Evolutionary conservation across 495 filamentous ascomycete species (phyloP).

Genomic region (Penicillium atrosanguineum): DNA sequence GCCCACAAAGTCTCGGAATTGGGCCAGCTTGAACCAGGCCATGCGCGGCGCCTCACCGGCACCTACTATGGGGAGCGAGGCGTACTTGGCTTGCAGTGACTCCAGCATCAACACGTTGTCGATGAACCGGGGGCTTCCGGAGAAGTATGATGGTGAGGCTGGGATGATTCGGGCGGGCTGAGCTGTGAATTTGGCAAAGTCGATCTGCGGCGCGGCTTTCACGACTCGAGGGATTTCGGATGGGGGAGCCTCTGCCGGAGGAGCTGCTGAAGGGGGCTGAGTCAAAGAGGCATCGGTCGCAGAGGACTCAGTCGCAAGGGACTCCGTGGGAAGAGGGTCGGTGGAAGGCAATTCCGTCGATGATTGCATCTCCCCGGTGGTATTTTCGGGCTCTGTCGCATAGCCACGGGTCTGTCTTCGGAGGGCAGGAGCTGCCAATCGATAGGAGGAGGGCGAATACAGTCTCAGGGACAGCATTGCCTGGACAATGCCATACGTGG

Average conservation of each 20-base stretch:
- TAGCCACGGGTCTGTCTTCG: constrained; percentile 25
- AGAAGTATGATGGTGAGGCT: constrained; percentile 89
- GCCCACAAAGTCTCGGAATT: constrained; percentile 71
- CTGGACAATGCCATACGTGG: constrained; percentile 34
- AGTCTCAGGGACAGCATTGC: constrained; percentile 39
- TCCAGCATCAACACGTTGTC: constrained; percentile 77
- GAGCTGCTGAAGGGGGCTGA: neutral
- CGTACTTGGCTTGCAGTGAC: constrained; percentile 64
- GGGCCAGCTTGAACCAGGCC: constrained; percentile 77
- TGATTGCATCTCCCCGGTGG: neutral
- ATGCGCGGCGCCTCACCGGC: constrained; percentile 66
- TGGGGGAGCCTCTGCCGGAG: constrained; percentile 5
- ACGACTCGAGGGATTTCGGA: constrained; percentile 1
- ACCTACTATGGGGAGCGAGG: constrained; percentile 64
- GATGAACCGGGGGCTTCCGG: constrained; percentile 76
- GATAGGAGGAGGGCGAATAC: constrained; percentile 16
- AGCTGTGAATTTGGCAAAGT: constrained; percentile 31
- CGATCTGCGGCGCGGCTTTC: constrained; percentile 45
- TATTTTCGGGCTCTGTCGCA: constrained; percentile 22
- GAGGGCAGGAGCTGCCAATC: constrained; percentile 7
- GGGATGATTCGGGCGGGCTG: constrained; percentile 70
- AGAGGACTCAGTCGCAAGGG: neutral
- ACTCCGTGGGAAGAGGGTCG: neutral
- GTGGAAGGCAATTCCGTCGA: neutral
- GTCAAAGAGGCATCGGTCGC: neutral